Conservation (phyloP, 2,329 filamentous ascomycete genomes). For the Colletotrichum zoysiae region DNA sequence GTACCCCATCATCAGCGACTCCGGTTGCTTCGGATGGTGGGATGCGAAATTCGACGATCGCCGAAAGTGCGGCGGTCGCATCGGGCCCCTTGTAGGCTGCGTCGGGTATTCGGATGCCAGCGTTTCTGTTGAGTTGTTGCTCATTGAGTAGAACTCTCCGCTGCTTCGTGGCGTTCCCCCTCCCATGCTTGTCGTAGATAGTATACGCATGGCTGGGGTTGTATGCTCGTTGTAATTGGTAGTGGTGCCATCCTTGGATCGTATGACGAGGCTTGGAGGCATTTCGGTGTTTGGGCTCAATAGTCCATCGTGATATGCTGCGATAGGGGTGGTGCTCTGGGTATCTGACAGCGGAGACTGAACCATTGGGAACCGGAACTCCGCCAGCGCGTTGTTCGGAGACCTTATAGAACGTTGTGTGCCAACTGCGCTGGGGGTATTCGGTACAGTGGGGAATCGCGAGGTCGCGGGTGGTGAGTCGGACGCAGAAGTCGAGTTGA, state of each 20-base stretch:
- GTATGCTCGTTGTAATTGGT: conserved; percentile 67
- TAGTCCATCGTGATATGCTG: conserved; percentile 53
- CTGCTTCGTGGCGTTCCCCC: conserved; percentile 89
- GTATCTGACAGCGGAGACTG: conserved; percentile 56
- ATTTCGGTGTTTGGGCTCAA: conserved; percentile 53
- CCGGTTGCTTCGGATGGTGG: conserved; percentile 66
- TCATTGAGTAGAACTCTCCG: conserved; percentile 93
- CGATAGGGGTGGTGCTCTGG: conserved; percentile 47
- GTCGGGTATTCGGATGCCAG: conserved; percentile 88
- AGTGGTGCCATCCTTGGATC: conserved; percentile 59
- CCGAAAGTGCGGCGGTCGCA: conserved; percentile 62
- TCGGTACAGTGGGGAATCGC: conserved; percentile 59
- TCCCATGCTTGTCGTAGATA: conserved; percentile 81
- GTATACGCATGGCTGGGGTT: conserved; percentile 74
- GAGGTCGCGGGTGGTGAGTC: conserved; percentile 59
- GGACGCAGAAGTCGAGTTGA: conserved; percentile 68
- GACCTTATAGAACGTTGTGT: conserved; percentile 56
- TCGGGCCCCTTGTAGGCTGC: conserved; percentile 47
- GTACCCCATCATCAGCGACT: conserved; percentile 97
- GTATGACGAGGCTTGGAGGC: conserved; percentile 50
- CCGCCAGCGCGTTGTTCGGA: conserved; percentile 61
- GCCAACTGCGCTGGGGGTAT: conserved; percentile 56
- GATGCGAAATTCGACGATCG: conserved; percentile 59
- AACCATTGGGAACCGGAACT: conserved; percentile 69
- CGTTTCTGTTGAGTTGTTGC: conserved; percentile 95